These are phyloP conservation scores for Talaromyces sp. DNA, from an alignment of 2,329 filamentous ascomycete genomes.

Conservation along the genomic window DNA sequence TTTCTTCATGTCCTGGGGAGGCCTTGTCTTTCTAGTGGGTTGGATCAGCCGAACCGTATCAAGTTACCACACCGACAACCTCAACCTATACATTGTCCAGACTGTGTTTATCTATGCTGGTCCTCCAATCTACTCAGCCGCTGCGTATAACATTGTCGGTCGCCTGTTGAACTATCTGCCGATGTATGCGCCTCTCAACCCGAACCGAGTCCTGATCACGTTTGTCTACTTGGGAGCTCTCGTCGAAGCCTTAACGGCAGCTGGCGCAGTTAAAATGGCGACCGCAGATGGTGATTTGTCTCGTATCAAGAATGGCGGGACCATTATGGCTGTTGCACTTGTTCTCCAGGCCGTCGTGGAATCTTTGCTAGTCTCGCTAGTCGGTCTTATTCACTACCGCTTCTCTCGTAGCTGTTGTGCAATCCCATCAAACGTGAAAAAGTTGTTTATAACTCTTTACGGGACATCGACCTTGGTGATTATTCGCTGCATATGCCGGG, in stretches of 20 bases:
- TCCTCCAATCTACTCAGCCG: constrained; percentile 33
- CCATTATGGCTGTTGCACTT: constrained; percentile 21
- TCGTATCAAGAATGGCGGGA: constrained; percentile 18
- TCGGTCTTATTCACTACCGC: constrained; percentile 23
- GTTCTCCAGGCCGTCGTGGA: constrained; percentile 30
- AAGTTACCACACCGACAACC: constrained; percentile 21
- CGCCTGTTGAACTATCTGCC: constrained; percentile 34
- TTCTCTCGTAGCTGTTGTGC: constrained; percentile 18
- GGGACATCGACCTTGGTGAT: constrained; percentile 29
- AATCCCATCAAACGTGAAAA: constrained; percentile 22
- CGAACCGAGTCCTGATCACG: constrained; percentile 27
- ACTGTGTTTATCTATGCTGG: constrained; percentile 27
- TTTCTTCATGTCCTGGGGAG: constrained; percentile 32
- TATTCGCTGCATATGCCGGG: constrained; percentile 32
- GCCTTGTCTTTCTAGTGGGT: constrained; percentile 30
- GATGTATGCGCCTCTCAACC: constrained; percentile 33
- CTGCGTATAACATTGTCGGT: constrained; percentile 33
- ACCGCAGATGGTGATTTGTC: constrained; percentile 15
- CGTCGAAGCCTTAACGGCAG: constrained; percentile 28
- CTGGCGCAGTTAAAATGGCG: constrained; percentile 23
- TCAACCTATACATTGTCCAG: constrained; percentile 30
- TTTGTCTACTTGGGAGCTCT: constrained; percentile 32
- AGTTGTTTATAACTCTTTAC: constrained; percentile 30
- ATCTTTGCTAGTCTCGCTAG: constrained; percentile 20
- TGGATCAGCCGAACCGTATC: constrained; percentile 31